phyloP scores from a whole-genome alignment of 2,329 filamentous ascomycete genomes.

The Aspergillus felis region DNA sequence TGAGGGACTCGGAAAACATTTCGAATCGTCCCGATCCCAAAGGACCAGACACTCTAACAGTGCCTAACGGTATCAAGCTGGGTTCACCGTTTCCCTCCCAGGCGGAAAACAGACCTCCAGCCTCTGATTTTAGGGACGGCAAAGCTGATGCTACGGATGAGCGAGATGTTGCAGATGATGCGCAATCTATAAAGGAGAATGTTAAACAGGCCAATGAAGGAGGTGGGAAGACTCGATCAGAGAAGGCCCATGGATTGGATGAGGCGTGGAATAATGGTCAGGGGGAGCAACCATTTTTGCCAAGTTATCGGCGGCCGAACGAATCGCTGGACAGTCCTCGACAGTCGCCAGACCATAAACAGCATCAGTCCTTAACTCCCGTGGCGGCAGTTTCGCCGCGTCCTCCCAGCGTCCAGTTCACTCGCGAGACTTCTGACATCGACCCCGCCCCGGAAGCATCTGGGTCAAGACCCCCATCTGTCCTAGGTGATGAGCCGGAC shows the following conservation, averaged over 20 bases:
- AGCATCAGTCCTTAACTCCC: slow-evolving; percentile 19
- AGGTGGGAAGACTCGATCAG: slow-evolving; percentile 8
- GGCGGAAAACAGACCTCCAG: slow-evolving; percentile 18
- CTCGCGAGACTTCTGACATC: slow-evolving; percentile 50
- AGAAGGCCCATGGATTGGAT: slow-evolving; percentile 2
- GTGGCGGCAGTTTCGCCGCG: slow-evolving; percentile 40
- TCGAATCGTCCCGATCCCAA: slow-evolving; percentile 16
- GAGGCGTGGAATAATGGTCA: slow-evolving; percentile 16
- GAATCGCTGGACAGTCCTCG: slow-evolving; percentile 21
- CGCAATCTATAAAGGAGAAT: slow-evolving; percentile 2
- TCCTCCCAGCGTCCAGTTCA: slow-evolving; percentile 73
- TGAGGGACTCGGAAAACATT: slow-evolving; percentile 15
- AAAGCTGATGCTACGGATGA: slow-evolving; percentile 12
- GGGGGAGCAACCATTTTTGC: slow-evolving; percentile 17
- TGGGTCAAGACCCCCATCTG: slow-evolving; percentile 61
- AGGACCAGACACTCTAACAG: slow-evolving; percentile 16
- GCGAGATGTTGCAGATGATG: slow-evolving; percentile 2
- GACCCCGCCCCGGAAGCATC: slow-evolving; percentile 47
- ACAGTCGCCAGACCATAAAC: slow-evolving; percentile 18
- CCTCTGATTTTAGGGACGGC: slow-evolving; percentile 13
- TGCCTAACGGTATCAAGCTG: slow-evolving; percentile 19
- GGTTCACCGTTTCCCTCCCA: slow-evolving; percentile 28
- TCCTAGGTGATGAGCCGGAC: slow-evolving; percentile 60
- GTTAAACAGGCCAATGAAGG: slow-evolving; percentile 5
- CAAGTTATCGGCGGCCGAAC: slow-evolving; percentile 23